A percentile compares a stretch with the other conserved stretches of the same genome.
phyloP scores from a whole-genome alignment of 306 rosid species.

The Corylus heterophylla region DNA sequence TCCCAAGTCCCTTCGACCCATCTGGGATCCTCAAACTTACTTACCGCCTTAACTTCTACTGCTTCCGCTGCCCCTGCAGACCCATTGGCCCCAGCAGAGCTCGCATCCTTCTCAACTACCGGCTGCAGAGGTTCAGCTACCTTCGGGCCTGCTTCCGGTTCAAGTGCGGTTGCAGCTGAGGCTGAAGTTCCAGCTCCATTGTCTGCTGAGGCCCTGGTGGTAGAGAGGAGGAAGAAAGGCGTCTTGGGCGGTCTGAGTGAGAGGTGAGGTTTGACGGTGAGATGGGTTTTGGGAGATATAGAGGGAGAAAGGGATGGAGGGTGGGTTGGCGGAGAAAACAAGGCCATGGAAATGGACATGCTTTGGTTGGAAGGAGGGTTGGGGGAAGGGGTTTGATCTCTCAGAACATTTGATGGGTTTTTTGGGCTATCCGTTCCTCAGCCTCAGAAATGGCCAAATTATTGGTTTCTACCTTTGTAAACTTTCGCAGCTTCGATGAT shows the following conservation, averaged over 20 bases:
- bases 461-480: neutral
- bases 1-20: slow-evolving; percentile 98
- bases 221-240: slow-evolving; percentile 25
- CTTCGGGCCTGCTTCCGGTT: slow-evolving; percentile 29
- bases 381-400: no score
- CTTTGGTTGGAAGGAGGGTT: neutral
- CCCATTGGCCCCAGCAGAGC: slow-evolving; percentile 54
- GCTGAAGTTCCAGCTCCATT: slow-evolving; percentile 49
- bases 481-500: no score
- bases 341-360: slow-evolving; percentile 70
- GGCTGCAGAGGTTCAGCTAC: slow-evolving; percentile 32
- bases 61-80: slow-evolving; percentile 34
- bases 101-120: slow-evolving; percentile 24
- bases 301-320: slow-evolving; percentile 51
- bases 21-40: slow-evolving; percentile 55
- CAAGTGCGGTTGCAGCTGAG: slow-evolving; percentile 37
- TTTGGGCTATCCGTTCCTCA: slow-evolving; percentile 33
- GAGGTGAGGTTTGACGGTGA: slow-evolving; percentile 35
- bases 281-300: slow-evolving; percentile 31
- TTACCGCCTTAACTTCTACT: slow-evolving; percentile 37
- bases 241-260: slow-evolving; percentile 36
- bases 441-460: slow-evolving; percentile 21
- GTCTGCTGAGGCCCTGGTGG: slow-evolving; percentile 52
- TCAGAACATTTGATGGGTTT: no score
- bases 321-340: slow-evolving; percentile 62